Evolutionary conservation across 768 basidiomycete species (phyloP), one percentile per base, ranked within the genome.

Genomic region (Mrakia hoshinonis): DNA sequence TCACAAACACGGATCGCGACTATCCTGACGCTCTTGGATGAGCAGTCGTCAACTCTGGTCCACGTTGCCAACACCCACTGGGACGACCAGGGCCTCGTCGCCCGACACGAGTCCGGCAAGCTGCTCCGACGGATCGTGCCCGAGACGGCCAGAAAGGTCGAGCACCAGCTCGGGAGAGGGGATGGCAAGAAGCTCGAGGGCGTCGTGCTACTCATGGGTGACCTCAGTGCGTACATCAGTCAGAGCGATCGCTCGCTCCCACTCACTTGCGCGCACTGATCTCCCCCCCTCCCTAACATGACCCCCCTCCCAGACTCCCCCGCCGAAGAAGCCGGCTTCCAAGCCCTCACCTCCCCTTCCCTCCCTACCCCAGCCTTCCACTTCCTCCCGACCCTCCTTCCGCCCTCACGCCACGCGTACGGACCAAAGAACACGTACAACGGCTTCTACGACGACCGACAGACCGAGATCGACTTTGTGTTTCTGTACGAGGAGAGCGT

Each of bases 11-110:
- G 72, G 10, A 68, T 73, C 2, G 72, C 52, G 1, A 68, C 72
- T 3, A 10, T 73, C 49, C 43, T 73, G 4, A 68, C 72, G 6
- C 52, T 73, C 0, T 13, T 29, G 39, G 72, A 61, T 18, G 38
- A n/a, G 24, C 1, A 0, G 18, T 39, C 61, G 7, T 22, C 22
- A 4, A 9, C 48, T 39, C 60, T 70, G 20, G 31, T 73, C 24
- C 72, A 73, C 60, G 29, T 73, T 13, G 60, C 38, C 48, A 65
- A 63, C 39, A 73, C 72, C 36, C 72, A 73, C 54, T 73, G 72
- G 72, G 72, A 73, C 52, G 67, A 68, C 49, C 47, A 51, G 24
- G 72, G 72, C 26, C 48, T 68, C 6, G n/a, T 22, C 4, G 66
- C 72, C 3, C 60, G 72, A 4, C 66, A 68, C 24, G 38, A 54